Conservation (phyloP, 78 protist genomes). For the Mastigamoeba balamuthi region DNA sequence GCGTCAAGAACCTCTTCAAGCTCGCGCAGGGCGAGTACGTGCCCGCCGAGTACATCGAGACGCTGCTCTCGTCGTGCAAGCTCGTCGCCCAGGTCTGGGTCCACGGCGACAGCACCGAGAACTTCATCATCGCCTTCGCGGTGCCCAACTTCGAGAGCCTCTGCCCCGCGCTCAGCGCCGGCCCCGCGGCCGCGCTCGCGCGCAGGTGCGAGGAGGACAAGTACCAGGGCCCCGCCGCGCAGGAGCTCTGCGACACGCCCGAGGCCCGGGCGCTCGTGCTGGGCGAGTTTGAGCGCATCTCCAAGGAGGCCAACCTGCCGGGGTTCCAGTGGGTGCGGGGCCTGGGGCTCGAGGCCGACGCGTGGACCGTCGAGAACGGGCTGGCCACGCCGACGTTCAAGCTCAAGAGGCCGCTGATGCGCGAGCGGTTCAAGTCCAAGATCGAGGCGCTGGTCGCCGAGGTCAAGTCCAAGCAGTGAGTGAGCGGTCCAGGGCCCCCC, state of each 20-base stretch:
- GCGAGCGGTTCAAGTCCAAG: constrained; percentile 4
- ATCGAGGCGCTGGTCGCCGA: constrained; percentile 29
- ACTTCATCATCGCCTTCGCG: constrained; percentile 47
- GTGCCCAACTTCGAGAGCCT: no score
- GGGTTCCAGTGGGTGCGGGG: constrained; percentile 40
- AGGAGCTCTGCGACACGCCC: no score
- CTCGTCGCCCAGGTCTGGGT: constrained; percentile 30
- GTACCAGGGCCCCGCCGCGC: no score
- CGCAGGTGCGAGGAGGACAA: no score
- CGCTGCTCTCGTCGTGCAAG: constrained; percentile 25
- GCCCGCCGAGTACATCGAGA: constrained; percentile 69
- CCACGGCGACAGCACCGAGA: constrained; percentile 44
- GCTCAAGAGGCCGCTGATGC: constrained; percentile 51
- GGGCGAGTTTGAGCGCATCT: constrained; percentile 14
- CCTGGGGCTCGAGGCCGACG: constrained; percentile 24
- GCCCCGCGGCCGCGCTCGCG: no score
- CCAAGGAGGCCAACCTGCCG: constrained; percentile 33
- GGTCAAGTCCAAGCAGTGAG: no score
- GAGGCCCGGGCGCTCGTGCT: constrained; percentile 19
- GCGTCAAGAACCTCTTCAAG: constrained; percentile 90
- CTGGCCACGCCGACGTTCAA: constrained; percentile 74
- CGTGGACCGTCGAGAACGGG: constrained; percentile 56
- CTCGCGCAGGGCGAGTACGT: constrained; percentile 93
- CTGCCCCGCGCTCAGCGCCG: no score
- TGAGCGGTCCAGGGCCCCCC: no score